These are phyloP conservation scores for Rhynchospora tenuis DNA, from an alignment of 176 grass and related monocot species.

Conservation along the genomic window DNA sequence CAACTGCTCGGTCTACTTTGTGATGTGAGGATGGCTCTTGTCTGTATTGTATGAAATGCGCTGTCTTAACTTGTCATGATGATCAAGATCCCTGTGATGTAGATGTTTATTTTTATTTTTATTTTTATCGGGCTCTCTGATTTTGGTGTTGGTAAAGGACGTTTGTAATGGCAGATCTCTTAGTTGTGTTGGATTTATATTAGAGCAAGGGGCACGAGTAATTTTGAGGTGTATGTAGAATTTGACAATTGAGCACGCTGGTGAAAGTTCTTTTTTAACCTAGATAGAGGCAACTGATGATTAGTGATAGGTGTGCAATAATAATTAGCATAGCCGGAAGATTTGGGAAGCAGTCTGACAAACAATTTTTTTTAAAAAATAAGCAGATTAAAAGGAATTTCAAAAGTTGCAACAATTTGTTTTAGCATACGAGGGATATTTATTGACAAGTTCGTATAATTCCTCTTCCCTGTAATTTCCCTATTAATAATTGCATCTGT, in stretches of 20 bases:
- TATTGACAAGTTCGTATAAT: too few species aligned
- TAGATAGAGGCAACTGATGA: not conserved
- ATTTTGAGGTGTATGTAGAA: not conserved
- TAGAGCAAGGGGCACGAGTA: not conserved
- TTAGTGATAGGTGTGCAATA: not conserved
- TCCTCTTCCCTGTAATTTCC: too few species aligned
- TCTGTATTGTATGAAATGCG: not conserved
- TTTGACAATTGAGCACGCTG: not conserved
- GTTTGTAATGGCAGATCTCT: not conserved
- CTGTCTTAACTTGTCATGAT: not conserved
- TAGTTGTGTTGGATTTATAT: not conserved
- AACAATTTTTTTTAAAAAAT: too few species aligned
- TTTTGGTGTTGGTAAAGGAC: not conserved
- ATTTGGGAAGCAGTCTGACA: too few species aligned
- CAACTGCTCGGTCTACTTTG: not conserved
- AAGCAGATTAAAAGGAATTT: too few species aligned
- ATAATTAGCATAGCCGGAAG: not conserved
- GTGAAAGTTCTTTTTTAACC: not conserved
- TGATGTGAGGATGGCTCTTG: not conserved
- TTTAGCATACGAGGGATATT: too few species aligned
- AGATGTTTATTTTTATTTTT: not conserved
- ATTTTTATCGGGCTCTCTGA: not conserved
- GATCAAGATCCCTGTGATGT: not conserved
- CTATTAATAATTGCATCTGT: too few species aligned
- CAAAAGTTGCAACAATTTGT: too few species aligned